Conservation (phyloP, 768 basidiomycete species). For the Trametes punicea region DNA sequence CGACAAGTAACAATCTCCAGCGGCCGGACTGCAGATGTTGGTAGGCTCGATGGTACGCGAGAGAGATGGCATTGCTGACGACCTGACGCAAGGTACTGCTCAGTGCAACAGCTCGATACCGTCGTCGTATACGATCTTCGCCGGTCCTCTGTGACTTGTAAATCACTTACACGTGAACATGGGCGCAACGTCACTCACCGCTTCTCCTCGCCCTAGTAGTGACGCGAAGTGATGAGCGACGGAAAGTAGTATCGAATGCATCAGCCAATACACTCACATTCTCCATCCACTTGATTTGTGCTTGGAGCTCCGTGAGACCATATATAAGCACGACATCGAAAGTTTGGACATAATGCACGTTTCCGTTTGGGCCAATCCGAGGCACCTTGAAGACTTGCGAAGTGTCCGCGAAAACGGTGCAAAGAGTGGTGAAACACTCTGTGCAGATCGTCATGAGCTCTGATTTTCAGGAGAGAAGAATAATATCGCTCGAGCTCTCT, state of each 20-base stretch:
- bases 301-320: constrained; percentile 46
- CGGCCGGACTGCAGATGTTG: too few species aligned
- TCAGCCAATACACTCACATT: constrained; percentile 12
- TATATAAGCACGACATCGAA: constrained; percentile 43
- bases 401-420: constrained; percentile 34
- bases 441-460: not conserved
- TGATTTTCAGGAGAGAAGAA: not conserved
- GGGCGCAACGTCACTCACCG: constrained; percentile 1
- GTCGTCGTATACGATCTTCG: constrained; percentile 16
- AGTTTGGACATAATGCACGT: constrained; percentile 27
- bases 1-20: too few species aligned
- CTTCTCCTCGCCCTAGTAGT: constrained; percentile 15
- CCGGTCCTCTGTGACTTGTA: constrained; percentile 6
- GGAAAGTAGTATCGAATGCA: not conserved
- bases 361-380: not conserved
- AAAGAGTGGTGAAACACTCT: constrained; percentile 36
- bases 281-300: constrained; percentile 44
- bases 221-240: not conserved
- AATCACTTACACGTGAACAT: not conserved
- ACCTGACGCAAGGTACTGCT: too few species aligned
- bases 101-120: not conserved
- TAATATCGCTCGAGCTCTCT: not conserved
- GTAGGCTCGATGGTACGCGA: too few species aligned
- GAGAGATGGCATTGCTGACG: too few species aligned
- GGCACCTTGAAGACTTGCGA: constrained; percentile 24